Evolutionary conservation across 2,329 filamentous ascomycete species (phyloP), one percentile per base, ranked within the genome.

Genomic region (Lachnellula willkommii): DNA sequence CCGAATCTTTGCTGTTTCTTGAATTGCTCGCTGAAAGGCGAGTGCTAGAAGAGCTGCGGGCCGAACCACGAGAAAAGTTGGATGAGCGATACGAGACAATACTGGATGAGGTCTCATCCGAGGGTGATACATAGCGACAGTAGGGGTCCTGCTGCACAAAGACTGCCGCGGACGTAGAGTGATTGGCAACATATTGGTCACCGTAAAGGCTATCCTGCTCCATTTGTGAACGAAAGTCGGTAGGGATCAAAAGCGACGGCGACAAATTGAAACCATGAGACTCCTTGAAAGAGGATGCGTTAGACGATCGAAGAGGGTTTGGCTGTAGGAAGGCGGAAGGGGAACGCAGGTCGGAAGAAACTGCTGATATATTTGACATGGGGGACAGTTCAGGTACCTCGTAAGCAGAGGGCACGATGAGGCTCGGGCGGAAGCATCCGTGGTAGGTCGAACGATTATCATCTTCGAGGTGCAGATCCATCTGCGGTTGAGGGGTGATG

Each of bases 201-300:
- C 66, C 57, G 48, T 68, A 69, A 2, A 68, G 46, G 46, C 56
- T 54, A 52, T 69, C 68, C 32, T 67, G 61, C 17, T 69, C 66
- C 73, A 83, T 79, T 62, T 83, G 76, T 58, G 79, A 75, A 52
- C 80, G 76, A 61, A 79, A 83, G 51, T 87, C 83, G 47, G 73
- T 70, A 12, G 83, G 82, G 52, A 86, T 83, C 50, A 86, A 73
- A n/a, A 86, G 73, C 3, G 80, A 80, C 0, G 83, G 83, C 7
- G 83, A 85, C 36, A 85, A 69, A 43, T 74, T 76, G 65, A 84
- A 84, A 14, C 79, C 80, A 54, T 84, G 79, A 0, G 77, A 78
- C 66, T 85, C 82, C 62, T 78, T 79, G 67, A 81, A 84, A 65
- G 76, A 82, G 2, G 77, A 79, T 0, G 75, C 74, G 14, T 75